These are phyloP conservation scores for Leishmania braziliensis DNA, from an alignment of 208 protist genomes.

Conservation along the genomic window DNA sequence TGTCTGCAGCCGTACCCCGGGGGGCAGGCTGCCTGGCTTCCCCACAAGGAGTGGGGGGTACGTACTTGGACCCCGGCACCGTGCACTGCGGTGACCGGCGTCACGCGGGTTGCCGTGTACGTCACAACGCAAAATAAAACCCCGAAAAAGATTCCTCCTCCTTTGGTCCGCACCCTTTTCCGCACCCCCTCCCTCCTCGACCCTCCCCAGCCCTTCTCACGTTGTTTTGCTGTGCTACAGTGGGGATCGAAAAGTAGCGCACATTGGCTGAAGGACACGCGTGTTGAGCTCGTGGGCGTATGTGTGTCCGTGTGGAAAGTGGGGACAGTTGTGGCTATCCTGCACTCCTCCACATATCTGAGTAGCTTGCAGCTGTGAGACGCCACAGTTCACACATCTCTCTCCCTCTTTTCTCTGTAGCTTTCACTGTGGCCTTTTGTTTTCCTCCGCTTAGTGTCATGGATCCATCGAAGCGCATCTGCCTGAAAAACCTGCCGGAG, in stretches of 20 bases:
- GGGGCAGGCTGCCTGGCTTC: not conserved
- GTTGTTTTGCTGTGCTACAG: not conserved
- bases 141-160: not conserved
- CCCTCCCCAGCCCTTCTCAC: not conserved
- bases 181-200: not conserved
- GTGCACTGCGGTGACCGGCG: not conserved
- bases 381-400: not conserved
- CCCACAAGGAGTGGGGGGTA: not conserved
- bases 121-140: not conserved
- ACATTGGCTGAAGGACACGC: not conserved
- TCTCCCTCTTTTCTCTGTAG: conserved; percentile 4
- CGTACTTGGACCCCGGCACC: no score
- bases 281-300: not conserved
- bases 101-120: not conserved
- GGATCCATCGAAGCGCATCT: conserved; percentile 89
- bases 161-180: not conserved
- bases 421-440: not conserved
- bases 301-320: not conserved
- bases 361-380: not conserved
- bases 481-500: conserved; percentile 81
- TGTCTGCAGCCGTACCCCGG: not conserved
- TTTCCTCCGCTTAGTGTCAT: conserved; percentile 27
- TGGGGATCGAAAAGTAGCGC: not conserved
- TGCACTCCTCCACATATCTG: not conserved
- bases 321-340: not conserved